phyloP scores from a whole-genome alignment of 2,329 filamentous ascomycete species.

The Ophiostoma fasciatum region DNA sequence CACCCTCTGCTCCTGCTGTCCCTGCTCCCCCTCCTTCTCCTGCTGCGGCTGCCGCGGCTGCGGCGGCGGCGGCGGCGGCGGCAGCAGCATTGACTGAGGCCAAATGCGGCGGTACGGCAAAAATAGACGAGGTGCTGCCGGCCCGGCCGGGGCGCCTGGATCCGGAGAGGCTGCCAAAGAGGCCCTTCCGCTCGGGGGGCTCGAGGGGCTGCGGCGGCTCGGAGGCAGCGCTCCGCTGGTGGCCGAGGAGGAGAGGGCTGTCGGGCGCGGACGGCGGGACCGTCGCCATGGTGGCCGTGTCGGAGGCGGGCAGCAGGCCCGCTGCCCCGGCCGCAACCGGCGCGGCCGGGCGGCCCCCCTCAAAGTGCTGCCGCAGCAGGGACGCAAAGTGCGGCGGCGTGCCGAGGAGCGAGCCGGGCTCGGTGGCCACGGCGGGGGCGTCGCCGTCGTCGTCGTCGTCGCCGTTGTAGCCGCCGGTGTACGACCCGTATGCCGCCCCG shows the following conservation, averaged over 20 bases:
- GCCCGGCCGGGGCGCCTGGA: no score
- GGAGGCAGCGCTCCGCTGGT: no score
- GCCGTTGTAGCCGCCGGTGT: no score
- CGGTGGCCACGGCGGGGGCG: slow-evolving; percentile 24
- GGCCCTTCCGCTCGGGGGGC: slow-evolving; percentile 29
- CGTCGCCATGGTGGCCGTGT: slow-evolving; percentile 3
- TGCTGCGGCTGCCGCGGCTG: slow-evolving; percentile 1
- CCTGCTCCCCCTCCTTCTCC: no score
- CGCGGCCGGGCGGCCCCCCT: slow-evolving; percentile 17
- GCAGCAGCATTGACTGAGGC: no score
- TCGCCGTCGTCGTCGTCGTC: slow-evolving; percentile 28
- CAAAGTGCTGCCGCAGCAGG: slow-evolving; percentile 38
- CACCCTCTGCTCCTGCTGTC: no score
- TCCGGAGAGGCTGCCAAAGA: slow-evolving; percentile 19
- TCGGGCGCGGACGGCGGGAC: slow-evolving; percentile 1
- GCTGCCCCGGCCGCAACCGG: no score
- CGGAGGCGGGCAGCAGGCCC: slow-evolving; percentile 6
- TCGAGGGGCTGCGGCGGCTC: no score
- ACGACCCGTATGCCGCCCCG: no score
- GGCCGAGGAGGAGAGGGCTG: no score
- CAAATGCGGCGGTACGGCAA: slow-evolving; percentile 44
- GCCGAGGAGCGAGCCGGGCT: slow-evolving; percentile 14
- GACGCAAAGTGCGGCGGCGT: slow-evolving; percentile 19
- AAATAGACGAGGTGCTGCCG: slow-evolving; percentile 32
- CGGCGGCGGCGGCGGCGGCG: slow-evolving; percentile 21